phyloP scores from a whole-genome alignment of 2,329 filamentous ascomycete genomes.

The Hypomyces rosellus region DNA sequence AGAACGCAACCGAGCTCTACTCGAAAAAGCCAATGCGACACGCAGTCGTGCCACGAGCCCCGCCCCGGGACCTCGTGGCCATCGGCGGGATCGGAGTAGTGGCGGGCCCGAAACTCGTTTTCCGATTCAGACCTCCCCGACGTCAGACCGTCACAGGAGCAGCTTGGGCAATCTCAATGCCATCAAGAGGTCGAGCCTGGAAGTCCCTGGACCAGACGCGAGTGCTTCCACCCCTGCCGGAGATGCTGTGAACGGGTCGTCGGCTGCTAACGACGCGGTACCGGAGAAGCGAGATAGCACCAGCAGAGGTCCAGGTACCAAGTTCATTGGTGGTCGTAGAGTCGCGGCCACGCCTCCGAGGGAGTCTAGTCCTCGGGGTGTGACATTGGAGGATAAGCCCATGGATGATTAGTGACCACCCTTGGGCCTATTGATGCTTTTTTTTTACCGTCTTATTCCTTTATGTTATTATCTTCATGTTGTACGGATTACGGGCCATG shows the following conservation, averaged over 20 bases:
- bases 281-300: constrained; percentile 13
- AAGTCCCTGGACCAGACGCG: constrained; percentile 62
- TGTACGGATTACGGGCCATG: constrained; percentile 13
- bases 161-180: constrained; percentile 45
- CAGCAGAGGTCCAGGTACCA: constrained; percentile 37
- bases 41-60: constrained; percentile 72
- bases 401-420: constrained; percentile 40
- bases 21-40: constrained; percentile 57
- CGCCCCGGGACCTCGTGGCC: constrained; percentile 52
- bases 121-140: constrained; percentile 68
- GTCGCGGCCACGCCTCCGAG: constrained; percentile 26
- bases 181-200: constrained; percentile 63
- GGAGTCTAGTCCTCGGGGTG: constrained; percentile 33
- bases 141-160: constrained; percentile 45
- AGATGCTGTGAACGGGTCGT: constrained; percentile 37
- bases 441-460: not conserved
- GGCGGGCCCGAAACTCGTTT: constrained; percentile 72
- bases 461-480: constrained; percentile 8
- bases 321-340: constrained; percentile 46
- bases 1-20: constrained; percentile 77
- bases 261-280: constrained; percentile 15
- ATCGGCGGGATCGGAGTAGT: constrained; percentile 76
- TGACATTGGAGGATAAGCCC: constrained; percentile 46
- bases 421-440: not conserved
- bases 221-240: constrained; percentile 18